These are phyloP conservation scores for Hypoxylon perforatum DNA, from an alignment of 495 filamentous ascomycete genomes.

Conservation along the genomic window DNA sequence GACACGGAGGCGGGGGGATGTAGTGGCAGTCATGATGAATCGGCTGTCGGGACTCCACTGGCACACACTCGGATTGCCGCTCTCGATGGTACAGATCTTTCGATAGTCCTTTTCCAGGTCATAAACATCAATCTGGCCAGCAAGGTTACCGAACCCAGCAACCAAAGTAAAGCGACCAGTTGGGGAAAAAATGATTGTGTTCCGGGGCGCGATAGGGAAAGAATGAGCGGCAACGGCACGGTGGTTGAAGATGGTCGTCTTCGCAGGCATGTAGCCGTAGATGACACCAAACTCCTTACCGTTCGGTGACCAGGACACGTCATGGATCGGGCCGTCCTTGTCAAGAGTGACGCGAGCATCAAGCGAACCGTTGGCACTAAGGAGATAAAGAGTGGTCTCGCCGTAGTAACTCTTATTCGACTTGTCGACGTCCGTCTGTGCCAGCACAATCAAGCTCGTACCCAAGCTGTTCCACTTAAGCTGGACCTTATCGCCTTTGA, in stretches of 20 bases:
- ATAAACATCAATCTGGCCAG: conserved; percentile 97
- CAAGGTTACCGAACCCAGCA: conserved; percentile 96
- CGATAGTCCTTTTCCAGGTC: conserved; percentile 90
- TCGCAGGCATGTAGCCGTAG: conserved; percentile 97
- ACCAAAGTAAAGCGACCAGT: conserved; percentile 92
- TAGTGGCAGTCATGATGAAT: conserved; percentile 95
- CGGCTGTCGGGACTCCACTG: conserved; percentile 96
- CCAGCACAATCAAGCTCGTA: conserved; percentile 91
- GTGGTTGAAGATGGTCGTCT: conserved; percentile 95
- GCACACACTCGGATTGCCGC: conserved; percentile 93
- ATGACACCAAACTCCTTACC: conserved; percentile 96
- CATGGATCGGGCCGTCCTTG: conserved; percentile 98
- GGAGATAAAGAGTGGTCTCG: conserved; percentile 95
- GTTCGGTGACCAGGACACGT: conserved; percentile 97
- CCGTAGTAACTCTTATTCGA: conserved; percentile 99
- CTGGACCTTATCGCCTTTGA: conserved; percentile 98
- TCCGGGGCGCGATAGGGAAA: conserved; percentile 87
- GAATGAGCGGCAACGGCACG: conserved; percentile 81
- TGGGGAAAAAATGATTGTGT: conserved; percentile 95
- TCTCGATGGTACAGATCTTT: conserved; percentile 94
- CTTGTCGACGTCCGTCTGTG: conserved; percentile 97
- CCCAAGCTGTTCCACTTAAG: conserved; percentile 96
- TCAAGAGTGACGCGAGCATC: conserved; percentile 93
- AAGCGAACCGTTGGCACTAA: conserved; percentile 90
- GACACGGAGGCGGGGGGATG: conserved; percentile 90